Conservation (phyloP, 768 basidiomycete genomes). For the Neoboletus magnificus region DNA sequence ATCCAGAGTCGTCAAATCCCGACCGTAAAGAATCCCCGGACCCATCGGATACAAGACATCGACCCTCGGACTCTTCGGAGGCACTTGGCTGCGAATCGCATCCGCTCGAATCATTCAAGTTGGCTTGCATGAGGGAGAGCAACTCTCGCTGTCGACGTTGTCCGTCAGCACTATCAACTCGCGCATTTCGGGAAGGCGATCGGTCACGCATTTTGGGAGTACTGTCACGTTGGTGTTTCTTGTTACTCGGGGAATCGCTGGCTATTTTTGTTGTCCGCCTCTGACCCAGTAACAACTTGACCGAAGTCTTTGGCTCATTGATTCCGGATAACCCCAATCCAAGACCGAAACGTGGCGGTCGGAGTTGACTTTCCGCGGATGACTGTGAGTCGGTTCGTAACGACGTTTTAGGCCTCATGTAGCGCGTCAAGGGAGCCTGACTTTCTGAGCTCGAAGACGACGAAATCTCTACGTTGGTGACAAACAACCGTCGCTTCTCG, state of each 20-base stretch:
- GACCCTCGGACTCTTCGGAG: slow-evolving; percentile 14
- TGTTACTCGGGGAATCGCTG: slow-evolving; percentile 6
- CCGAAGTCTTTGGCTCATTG: slow-evolving; percentile 8
- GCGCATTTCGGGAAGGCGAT: slow-evolving; percentile 3
- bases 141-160: slow-evolving; percentile 21
- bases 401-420: slow-evolving; percentile 13
- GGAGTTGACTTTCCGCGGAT: slow-evolving; percentile 22
- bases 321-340: slow-evolving; percentile 25
- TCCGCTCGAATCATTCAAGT: slow-evolving; percentile 12
- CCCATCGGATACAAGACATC: slow-evolving; percentile 10
- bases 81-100: slow-evolving; percentile 19
- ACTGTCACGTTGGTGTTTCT: slow-evolving; percentile 6
- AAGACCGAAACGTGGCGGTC: slow-evolving; percentile 28
- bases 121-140: slow-evolving; percentile 4
- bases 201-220: slow-evolving; percentile 13
- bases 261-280: slow-evolving; percentile 13
- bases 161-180: slow-evolving; percentile 7
- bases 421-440: slow-evolving; percentile 21
- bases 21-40: slow-evolving; percentile 22
- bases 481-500: slow-evolving; percentile 41
- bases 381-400: slow-evolving; percentile 21
- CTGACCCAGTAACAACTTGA: slow-evolving; percentile 10
- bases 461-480: slow-evolving; percentile 44
- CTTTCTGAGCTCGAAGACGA: slow-evolving; percentile 43
- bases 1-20: slow-evolving; percentile 26